Evolutionary conservation across 2,329 filamentous ascomycete genomes (phyloP).

Genomic region (Phialemonium atrogriseum): DNA sequence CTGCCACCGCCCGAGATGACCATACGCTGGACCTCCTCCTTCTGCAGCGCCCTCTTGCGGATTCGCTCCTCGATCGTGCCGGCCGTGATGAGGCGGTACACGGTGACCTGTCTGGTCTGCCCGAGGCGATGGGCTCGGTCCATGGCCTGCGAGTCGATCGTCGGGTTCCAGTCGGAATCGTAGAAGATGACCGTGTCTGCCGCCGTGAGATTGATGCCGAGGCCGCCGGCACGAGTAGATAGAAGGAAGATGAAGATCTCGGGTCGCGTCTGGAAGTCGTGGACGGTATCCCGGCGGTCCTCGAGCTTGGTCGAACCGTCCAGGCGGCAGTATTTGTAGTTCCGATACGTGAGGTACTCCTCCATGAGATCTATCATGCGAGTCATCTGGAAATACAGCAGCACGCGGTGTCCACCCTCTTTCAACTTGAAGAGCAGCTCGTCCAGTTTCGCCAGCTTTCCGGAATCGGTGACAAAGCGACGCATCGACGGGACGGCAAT

Average conservation of each 20-base stretch:
- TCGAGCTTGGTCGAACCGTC: constrained; percentile 97
- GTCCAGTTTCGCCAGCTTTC: constrained; percentile 89
- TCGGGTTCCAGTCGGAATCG: constrained; percentile 98
- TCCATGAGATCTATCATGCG: constrained; percentile 99
- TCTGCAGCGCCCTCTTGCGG: constrained; percentile 90
- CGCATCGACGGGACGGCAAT: constrained; percentile 94
- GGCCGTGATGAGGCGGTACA: constrained; percentile 93
- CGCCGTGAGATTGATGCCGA: constrained; percentile 94
- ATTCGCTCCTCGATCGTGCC: constrained; percentile 98
- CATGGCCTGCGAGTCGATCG: constrained; percentile 98
- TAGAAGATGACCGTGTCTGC: constrained; percentile 99
- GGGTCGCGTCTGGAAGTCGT: constrained; percentile 88
- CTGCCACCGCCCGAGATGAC: constrained; percentile 87
- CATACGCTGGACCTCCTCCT: constrained; percentile 96
- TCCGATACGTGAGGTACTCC: constrained; percentile 95
- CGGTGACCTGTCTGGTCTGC: constrained; percentile 90
- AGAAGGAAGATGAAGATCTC: constrained; percentile 97
- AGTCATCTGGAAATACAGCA: constrained; percentile 99
- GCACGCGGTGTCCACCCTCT: constrained; percentile 82
- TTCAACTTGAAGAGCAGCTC: constrained; percentile 82
- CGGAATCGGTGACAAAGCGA: constrained; percentile 94
- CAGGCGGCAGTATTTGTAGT: constrained; percentile 96
- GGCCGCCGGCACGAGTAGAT: constrained; percentile 90
- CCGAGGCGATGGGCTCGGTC: constrained; percentile 96
- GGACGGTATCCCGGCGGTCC: constrained; percentile 90